Percentiles rank a stretch among this genome's conserved stretches.
Evolutionary conservation across 2,329 filamentous ascomycete species (phyloP).

Genomic region (Helotiales sp.): DNA sequence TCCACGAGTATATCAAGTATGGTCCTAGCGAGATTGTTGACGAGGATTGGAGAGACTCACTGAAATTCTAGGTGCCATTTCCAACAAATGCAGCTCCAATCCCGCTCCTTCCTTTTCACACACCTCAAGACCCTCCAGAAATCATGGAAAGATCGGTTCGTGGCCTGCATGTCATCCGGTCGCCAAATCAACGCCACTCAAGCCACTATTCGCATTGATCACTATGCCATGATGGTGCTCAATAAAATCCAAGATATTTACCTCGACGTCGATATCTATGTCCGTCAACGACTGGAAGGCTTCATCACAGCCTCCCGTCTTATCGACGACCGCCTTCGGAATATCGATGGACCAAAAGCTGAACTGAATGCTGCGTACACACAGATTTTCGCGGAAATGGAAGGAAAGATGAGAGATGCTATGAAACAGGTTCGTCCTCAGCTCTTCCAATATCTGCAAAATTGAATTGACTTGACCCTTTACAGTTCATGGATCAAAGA

Average conservation of each 20-base stretch:
- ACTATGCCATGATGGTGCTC: slow-evolving; percentile 23
- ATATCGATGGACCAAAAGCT: slow-evolving; percentile 6
- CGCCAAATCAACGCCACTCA: slow-evolving; percentile 18
- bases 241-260: slow-evolving; percentile 27
- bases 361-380: slow-evolving; percentile 15
- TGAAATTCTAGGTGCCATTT: slow-evolving; percentile 15
- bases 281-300: slow-evolving; percentile 19
- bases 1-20: slow-evolving; percentile 25
- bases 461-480: no score
- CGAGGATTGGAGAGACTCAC: not conserved
- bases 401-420: not conserved
- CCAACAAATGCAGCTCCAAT: slow-evolving; percentile 21
- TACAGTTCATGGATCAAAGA: not conserved
- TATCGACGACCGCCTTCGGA: slow-evolving; percentile 10
- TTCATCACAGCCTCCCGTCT: slow-evolving; percentile 14
- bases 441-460: no score
- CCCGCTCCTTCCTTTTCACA: slow-evolving; percentile 16
- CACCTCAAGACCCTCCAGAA: slow-evolving; percentile 21
- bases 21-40: not conserved
- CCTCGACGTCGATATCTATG: slow-evolving; percentile 18
- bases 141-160: slow-evolving; percentile 21
- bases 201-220: slow-evolving; percentile 22
- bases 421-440: not conserved
- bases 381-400: not conserved
- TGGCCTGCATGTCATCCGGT: slow-evolving; percentile 11